Conservation (phyloP, 192 early-diverging fungal species). For the Coemansia sp. region DNA sequence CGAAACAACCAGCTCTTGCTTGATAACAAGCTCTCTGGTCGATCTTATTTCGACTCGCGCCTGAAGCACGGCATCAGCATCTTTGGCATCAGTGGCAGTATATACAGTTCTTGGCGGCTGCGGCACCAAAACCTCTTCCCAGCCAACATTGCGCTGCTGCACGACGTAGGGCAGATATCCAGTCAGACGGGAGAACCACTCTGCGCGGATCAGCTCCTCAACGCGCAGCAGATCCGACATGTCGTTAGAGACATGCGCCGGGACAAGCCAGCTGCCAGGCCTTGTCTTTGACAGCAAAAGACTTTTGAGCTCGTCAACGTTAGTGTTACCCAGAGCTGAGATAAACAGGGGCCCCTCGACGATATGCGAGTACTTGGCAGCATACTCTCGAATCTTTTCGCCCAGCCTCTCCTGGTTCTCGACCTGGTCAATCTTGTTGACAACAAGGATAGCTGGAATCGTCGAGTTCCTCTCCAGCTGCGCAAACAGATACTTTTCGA, state of each 20-base stretch:
- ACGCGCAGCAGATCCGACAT: slow-evolving; percentile 44
- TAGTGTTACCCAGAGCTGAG: slow-evolving; percentile 33
- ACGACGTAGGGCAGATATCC: slow-evolving; percentile 41
- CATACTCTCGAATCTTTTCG: slow-evolving; percentile 12
- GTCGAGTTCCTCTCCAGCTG: slow-evolving; percentile 7
- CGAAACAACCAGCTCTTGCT: slow-evolving; percentile 42
- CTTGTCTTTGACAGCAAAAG: slow-evolving; percentile 14
- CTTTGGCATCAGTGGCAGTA: not conserved
- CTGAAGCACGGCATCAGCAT: not conserved
- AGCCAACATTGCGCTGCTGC: slow-evolving; percentile 35
- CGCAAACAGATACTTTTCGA: slow-evolving; percentile 30
- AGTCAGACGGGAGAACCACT: slow-evolving; percentile 34
- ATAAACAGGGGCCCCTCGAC: slow-evolving; percentile 29
- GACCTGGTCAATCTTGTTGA: slow-evolving; percentile 46
- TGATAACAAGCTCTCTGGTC: slow-evolving; percentile 17
- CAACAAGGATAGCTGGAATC: slow-evolving; percentile 27
- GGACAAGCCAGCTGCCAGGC: slow-evolving; percentile 38
- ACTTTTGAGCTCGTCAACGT: slow-evolving; percentile 32
- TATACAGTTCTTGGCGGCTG: not conserved
- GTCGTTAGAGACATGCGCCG: slow-evolving; percentile 24
- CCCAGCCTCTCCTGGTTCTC: slow-evolving; percentile 22
- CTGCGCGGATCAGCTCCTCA: slow-evolving; percentile 47
- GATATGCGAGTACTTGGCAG: slow-evolving; percentile 12
- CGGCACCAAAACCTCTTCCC: slow-evolving; percentile 18
- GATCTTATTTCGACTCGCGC: not conserved